Evolutionary conservation across 805 yeast genomes (phyloP).

Genomic region (Ogataea polymorpha): DNA sequence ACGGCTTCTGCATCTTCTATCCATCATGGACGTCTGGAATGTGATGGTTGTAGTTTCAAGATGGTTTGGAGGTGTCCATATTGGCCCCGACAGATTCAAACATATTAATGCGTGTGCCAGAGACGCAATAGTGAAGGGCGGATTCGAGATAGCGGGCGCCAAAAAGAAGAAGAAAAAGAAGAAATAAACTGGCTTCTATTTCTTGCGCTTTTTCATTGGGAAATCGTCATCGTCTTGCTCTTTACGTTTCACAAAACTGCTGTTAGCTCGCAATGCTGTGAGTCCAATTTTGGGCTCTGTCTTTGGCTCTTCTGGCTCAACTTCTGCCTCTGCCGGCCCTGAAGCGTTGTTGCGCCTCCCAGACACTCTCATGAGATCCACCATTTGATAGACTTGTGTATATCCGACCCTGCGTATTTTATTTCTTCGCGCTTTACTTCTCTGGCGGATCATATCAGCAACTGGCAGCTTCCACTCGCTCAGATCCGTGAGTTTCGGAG

Average conservation of each 20-base stretch:
- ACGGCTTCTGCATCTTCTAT: slow-evolving; percentile 71
- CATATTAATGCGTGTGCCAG: slow-evolving; percentile 89
- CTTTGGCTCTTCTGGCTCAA: neutral
- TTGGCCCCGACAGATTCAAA: slow-evolving; percentile 92
- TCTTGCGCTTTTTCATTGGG: slow-evolving; percentile 19
- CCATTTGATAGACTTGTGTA: slow-evolving; percentile 21
- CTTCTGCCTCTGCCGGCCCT: slow-evolving; percentile 29
- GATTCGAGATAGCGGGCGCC: slow-evolving; percentile 35
- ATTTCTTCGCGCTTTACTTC: slow-evolving; percentile 15
- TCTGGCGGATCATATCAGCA: slow-evolving; percentile 25
- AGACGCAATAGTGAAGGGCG: slow-evolving; percentile 72
- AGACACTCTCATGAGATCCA: slow-evolving; percentile 1
- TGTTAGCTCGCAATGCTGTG: slow-evolving; percentile 7
- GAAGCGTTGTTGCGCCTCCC: slow-evolving; percentile 3
- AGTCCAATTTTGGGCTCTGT: slow-evolving; percentile 2
- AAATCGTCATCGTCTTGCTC: slow-evolving; percentile 5
- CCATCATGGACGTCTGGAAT: slow-evolving; percentile 75
- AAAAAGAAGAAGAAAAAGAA: slow-evolving; percentile 29
- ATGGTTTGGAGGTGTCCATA: slow-evolving; percentile 90
- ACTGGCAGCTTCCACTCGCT: slow-evolving; percentile 52
- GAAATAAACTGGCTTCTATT: slow-evolving; percentile 19
- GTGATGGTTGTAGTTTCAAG: slow-evolving; percentile 83
- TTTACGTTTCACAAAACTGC: slow-evolving; percentile 5
- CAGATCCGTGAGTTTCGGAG: slow-evolving; percentile 37
- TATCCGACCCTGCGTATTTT: slow-evolving; percentile 30